phyloP scores from a whole-genome alignment of 441 rosid genomes.

The Theobroma grandiflorum region DNA sequence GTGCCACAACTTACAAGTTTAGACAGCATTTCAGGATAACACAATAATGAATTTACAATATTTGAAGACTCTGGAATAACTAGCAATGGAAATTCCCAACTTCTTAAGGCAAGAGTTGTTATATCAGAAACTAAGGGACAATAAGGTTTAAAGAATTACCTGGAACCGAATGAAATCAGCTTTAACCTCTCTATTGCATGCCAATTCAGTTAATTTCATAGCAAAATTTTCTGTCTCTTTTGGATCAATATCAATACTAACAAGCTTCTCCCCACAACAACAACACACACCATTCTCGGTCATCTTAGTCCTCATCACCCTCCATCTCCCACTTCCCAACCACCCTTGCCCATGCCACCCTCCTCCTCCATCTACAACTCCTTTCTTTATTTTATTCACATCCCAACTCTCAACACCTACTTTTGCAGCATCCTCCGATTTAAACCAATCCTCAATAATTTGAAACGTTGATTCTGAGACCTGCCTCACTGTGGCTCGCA shows the following conservation, averaged over 20 bases:
- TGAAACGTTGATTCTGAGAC: constrained; percentile 68
- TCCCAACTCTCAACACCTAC: constrained; percentile 73
- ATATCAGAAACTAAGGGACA: not conserved
- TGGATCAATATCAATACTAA: constrained; percentile 92
- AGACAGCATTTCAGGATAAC: not conserved
- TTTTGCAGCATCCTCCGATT: constrained; percentile 61
- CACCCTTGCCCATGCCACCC: constrained; percentile 99
- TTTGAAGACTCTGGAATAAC: constrained; percentile 1
- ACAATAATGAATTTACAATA: constrained; percentile 6
- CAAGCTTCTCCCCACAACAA: constrained; percentile 85
- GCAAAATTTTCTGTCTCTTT: constrained; percentile 78
- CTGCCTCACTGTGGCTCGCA: constrained; percentile 78
- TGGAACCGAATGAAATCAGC: constrained; percentile 67
- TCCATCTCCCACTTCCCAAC: constrained; percentile 88
- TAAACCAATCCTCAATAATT: constrained; percentile 78
- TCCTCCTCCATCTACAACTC: constrained; percentile 80
- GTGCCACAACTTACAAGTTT: not conserved
- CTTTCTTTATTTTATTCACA: constrained; percentile 56
- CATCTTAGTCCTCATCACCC: constrained; percentile 65
- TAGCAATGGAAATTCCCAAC: constrained; percentile 3
- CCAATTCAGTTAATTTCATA: constrained; percentile 68
- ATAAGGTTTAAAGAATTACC: constrained; percentile 45
- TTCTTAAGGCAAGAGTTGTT: constrained; percentile 4
- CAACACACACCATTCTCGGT: constrained; percentile 72
- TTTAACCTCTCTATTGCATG: constrained; percentile 68